Evolutionary conservation across 75 land plant species (phyloP).

Genomic region (Pinus albicaulis): DNA sequence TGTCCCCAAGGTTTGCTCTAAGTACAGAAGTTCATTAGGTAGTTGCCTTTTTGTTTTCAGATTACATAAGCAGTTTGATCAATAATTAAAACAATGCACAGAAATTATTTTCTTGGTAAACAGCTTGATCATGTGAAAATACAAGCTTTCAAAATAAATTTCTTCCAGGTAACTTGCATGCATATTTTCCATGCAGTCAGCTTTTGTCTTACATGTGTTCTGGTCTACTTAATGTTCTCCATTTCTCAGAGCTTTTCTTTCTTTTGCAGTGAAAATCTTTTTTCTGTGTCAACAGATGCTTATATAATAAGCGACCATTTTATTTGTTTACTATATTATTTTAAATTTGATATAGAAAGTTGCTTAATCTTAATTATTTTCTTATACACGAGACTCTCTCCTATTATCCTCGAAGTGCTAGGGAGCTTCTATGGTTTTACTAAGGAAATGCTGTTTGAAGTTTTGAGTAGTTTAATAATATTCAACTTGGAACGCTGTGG

Average conservation of each 20-base stretch:
- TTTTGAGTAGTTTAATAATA: not conserved
- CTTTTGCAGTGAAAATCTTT: not conserved
- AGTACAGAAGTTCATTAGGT: not conserved
- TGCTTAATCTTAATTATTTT: not conserved
- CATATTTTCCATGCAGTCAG: not conserved
- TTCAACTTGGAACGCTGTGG: not conserved
- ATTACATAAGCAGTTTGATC: not conserved
- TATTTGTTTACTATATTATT: not conserved
- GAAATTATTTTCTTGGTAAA: not conserved
- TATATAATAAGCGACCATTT: not conserved
- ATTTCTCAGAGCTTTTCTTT: not conserved
- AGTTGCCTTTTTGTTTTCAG: not conserved
- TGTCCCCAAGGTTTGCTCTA: not conserved
- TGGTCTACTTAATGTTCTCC: not conserved
- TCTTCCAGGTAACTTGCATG: not conserved
- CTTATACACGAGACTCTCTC: not conserved
- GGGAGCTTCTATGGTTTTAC: not conserved
- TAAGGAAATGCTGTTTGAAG: not conserved
- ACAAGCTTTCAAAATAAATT: not conserved
- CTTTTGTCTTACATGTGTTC: not conserved
- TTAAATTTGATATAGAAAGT: not conserved
- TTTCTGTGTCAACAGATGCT: not conserved
- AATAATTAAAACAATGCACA: not conserved
- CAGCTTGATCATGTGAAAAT: not conserved
- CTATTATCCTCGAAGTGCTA: not conserved